Conservation (phyloP, 257 asterid species). For the Gynochthodes officinalis region DNA sequence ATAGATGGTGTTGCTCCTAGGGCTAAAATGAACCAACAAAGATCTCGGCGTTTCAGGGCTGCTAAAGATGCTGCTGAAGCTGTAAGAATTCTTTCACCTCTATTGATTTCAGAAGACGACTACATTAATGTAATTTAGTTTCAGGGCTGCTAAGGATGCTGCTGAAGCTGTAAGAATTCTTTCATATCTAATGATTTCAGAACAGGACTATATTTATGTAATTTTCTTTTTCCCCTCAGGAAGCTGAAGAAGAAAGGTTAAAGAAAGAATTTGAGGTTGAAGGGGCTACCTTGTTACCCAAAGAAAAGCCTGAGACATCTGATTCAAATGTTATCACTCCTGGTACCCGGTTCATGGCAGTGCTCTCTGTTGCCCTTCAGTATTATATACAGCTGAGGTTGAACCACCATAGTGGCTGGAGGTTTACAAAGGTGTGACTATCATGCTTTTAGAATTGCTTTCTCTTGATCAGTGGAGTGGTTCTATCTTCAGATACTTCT, state of each 20-base stretch:
- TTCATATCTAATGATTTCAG: constrained; percentile 6
- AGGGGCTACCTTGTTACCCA: constrained; percentile 46
- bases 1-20: constrained; percentile 99
- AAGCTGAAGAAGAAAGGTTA: constrained; percentile 80
- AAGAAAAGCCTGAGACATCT: constrained; percentile 78
- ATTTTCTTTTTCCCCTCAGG: constrained; percentile 36
- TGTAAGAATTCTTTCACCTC: constrained; percentile 43
- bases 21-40: constrained; percentile 99
- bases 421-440: constrained; percentile 66
- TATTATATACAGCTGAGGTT: constrained; percentile 79
- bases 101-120: background rate
- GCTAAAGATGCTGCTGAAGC: constrained; percentile 97
- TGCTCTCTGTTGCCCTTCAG: constrained; percentile 89
- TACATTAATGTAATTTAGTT: constrained; percentile 8
- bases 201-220: background rate
- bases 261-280: constrained; percentile 70
- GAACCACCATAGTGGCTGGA: constrained; percentile 82
- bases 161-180: constrained; percentile 77
- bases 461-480: constrained; percentile 25
- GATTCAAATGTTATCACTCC: constrained; percentile 97
- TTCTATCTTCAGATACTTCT: constrained; percentile 31
- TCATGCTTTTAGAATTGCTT: constrained; percentile 17
- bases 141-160: constrained; percentile 96
- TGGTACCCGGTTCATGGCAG: constrained; percentile 94
- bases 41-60: constrained; percentile 97